These are phyloP conservation scores for Penstemon eatonii DNA, from an alignment of 257 asterid species.

Conservation along the genomic window DNA sequence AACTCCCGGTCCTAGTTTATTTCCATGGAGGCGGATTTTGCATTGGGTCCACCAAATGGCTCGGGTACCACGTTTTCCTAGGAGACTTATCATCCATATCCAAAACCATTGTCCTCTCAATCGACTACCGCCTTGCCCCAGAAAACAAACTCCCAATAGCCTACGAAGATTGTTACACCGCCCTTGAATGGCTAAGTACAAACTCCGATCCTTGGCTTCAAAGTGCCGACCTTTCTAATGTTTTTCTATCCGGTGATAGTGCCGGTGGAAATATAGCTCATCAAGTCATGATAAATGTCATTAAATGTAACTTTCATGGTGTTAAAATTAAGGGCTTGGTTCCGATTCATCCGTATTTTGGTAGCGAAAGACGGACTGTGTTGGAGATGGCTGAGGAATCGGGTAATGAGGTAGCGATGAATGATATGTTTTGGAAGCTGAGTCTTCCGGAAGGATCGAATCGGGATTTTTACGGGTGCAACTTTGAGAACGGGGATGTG, in stretches of 20 bases:
- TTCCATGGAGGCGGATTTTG: slow-evolving; percentile 95
- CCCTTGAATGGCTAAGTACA: slow-evolving; percentile 54
- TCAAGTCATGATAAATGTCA: slow-evolving; percentile 42
- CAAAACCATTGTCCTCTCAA: slow-evolving; percentile 48
- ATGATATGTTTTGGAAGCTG: slow-evolving; percentile 77
- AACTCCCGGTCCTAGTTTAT: slow-evolving; percentile 55
- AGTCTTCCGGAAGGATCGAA: slow-evolving; percentile 61
- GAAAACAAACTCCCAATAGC: slow-evolving; percentile 79
- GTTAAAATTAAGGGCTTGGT: slow-evolving; percentile 51
- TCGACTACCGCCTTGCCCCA: slow-evolving; percentile 84
- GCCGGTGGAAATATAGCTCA: slow-evolving; percentile 86
- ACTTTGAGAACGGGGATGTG: slow-evolving; percentile 39
- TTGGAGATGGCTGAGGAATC: slow-evolving; percentile 49
- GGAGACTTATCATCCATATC: slow-evolving; percentile 53
- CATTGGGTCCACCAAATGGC: slow-evolving; percentile 80
- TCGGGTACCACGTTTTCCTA: slow-evolving; percentile 64
- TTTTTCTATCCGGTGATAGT: slow-evolving; percentile 76
- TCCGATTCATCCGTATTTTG: slow-evolving; percentile 72
- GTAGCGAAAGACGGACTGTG: slow-evolving; percentile 55
- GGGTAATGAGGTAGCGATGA: slow-evolving; percentile 41
- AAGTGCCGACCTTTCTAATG: slow-evolving; percentile 45
- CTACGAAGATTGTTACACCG: slow-evolving; percentile 55
- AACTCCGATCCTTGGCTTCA: slow-evolving; percentile 50
- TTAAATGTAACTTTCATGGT: background rate
- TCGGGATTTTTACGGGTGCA: slow-evolving; percentile 65